Percentiles rank a stretch among this genome's conserved stretches.
These are phyloP conservation scores for Naegleria fowleri DNA, from an alignment of 208 protist species.

Conservation along the genomic window DNA sequence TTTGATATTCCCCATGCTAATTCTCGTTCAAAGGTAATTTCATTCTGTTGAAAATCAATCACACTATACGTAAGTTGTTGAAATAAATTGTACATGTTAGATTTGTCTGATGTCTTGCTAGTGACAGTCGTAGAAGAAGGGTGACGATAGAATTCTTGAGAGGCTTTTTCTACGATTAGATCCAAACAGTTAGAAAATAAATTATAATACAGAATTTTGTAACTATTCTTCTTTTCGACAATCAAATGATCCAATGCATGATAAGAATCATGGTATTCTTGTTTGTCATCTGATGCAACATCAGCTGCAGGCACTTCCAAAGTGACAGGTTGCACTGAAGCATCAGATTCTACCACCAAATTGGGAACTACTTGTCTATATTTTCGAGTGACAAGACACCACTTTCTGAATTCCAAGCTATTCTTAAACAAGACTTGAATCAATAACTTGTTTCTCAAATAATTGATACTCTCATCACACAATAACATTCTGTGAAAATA, in stretches of 20 bases:
- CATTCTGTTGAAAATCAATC: not conserved
- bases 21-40: not conserved
- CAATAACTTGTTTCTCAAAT: not conserved
- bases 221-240: not conserved
- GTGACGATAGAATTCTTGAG: not conserved
- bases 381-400: not conserved
- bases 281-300: not conserved
- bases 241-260: not conserved
- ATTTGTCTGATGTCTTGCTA: no score
- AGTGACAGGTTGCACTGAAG: not conserved
- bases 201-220: not conserved
- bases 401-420: no score
- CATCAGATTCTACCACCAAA: not conserved
- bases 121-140: no score
- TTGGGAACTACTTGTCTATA: not conserved
- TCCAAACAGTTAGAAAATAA: not conserved
- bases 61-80: not conserved
- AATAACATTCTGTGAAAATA: not conserved
- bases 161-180: not conserved
- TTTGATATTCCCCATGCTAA: not conserved
- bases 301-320: not conserved
- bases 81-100: not conserved
- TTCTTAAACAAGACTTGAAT: not conserved
- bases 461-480: not conserved
- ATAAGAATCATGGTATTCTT: not conserved